phyloP scores from a whole-genome alignment of 306 rosid species.

The Echinosophora koreensis region DNA sequence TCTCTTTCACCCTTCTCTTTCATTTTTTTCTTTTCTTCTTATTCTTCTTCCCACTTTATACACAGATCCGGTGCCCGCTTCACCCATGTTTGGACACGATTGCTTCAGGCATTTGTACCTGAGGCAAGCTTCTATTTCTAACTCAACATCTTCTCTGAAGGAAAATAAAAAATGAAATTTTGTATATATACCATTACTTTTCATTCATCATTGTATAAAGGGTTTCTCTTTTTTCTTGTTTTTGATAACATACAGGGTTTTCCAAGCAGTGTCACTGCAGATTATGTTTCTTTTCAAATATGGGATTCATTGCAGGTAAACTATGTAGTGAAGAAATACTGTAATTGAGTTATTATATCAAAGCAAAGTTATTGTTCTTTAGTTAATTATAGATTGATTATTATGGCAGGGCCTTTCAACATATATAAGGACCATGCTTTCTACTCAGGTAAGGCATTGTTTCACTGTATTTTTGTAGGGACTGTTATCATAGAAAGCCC shows the following conservation, averaged over 20 bases:
- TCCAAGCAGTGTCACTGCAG: slow-evolving; percentile 94
- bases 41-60: neutral
- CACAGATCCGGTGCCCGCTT: slow-evolving; percentile 77
- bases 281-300: slow-evolving; percentile 92
- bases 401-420: slow-evolving; percentile 85
- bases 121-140: slow-evolving; percentile 67
- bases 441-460: slow-evolving; percentile 79
- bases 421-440: slow-evolving; percentile 95
- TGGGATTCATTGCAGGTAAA: slow-evolving; percentile 96
- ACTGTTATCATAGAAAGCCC: neutral
- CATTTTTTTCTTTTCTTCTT: neutral
- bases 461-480: neutral
- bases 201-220: slow-evolving; percentile 7
- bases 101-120: slow-evolving; percentile 92
- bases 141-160: slow-evolving; percentile 8
- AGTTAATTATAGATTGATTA: slow-evolving; percentile 33
- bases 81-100: slow-evolving; percentile 71
- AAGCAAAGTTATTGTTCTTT: slow-evolving; percentile 23
- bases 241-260: slow-evolving; percentile 67
- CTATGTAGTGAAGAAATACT: slow-evolving; percentile 7
- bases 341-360: slow-evolving; percentile 28
- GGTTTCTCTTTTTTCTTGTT: slow-evolving; percentile 3
- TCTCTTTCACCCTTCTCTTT: neutral
- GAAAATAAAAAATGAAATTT: neutral
- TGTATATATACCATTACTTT: neutral